These are phyloP conservation scores for Delonix regia DNA, from an alignment of 306 rosid species.

Conservation along the genomic window DNA sequence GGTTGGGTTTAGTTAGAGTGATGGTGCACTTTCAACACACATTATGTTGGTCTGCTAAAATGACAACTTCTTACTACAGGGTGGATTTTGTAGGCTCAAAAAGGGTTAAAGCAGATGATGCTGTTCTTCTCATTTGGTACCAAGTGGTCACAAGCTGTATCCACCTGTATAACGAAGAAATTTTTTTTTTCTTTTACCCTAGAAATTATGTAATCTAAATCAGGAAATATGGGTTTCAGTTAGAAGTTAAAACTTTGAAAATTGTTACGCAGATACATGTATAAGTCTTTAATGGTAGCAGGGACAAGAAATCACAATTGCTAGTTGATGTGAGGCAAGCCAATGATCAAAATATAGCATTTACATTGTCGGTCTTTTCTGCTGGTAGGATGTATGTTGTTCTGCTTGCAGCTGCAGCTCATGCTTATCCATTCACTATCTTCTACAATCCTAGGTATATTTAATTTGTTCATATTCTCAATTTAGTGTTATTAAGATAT, in stretches of 20 bases:
- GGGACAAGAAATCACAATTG: slow-evolving; percentile 90
- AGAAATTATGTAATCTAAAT: too few species aligned
- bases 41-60: slow-evolving; percentile 81
- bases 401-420: slow-evolving; percentile 97
- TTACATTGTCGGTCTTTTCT: slow-evolving; percentile 92
- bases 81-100: slow-evolving; percentile 88
- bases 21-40: slow-evolving; percentile 6
- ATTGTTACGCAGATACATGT: not conserved
- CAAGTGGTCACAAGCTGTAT: too few species aligned
- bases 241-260: not conserved
- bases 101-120: slow-evolving; percentile 91
- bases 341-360: slow-evolving; percentile 79
- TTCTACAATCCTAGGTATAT: slow-evolving; percentile 92
- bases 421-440: slow-evolving; percentile 91
- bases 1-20: not conserved
- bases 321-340: slow-evolving; percentile 87
- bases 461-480: not conserved
- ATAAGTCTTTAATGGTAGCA: slow-evolving; percentile 23
- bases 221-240: not conserved
- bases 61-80: slow-evolving; percentile 97
- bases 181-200: too few species aligned
- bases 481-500: too few species aligned
- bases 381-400: slow-evolving; percentile 99
- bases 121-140: slow-evolving; percentile 97
- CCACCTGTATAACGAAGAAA: too few species aligned